phyloP scores from a whole-genome alignment of 169 alveolate species.

The Perkinsus chesapeaki region DNA sequence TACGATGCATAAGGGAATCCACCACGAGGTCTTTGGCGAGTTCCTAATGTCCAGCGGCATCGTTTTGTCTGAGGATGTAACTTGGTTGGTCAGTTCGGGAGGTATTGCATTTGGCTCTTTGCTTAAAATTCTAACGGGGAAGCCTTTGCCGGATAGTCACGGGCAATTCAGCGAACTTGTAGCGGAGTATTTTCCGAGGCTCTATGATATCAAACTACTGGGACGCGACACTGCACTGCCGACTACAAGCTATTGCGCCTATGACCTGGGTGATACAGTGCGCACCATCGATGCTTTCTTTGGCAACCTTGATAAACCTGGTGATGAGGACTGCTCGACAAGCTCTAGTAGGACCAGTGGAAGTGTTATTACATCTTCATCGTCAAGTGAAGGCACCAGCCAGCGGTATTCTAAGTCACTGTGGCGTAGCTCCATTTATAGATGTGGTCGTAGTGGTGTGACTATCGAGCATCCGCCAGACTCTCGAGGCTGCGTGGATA shows the following conservation, averaged over 20 bases:
- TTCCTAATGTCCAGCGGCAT: conserved; percentile 51
- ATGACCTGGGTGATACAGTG: background rate
- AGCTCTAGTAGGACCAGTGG: background rate
- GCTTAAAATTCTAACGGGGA: conserved; percentile 39
- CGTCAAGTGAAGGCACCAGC: background rate
- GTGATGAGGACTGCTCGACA: background rate
- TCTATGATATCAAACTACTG: conserved; percentile 60
- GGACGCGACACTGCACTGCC: conserved; percentile 33
- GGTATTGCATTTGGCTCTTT: conserved; percentile 68
- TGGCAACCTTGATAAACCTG: background rate
- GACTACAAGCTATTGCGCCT: background rate
- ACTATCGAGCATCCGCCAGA: background rate
- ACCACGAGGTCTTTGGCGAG: conserved; percentile 54
- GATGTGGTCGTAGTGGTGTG: background rate
- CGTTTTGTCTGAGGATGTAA: conserved; percentile 55
- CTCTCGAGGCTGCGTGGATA: background rate
- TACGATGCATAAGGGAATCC: conserved; percentile 45
- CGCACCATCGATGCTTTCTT: background rate
- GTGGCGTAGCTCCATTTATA: background rate
- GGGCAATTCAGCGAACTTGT: conserved; percentile 45
- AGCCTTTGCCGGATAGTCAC: conserved; percentile 49
- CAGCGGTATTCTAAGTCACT: background rate
- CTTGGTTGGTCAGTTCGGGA: conserved; percentile 70
- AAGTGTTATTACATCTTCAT: background rate
- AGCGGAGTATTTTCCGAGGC: conserved; percentile 51